These are phyloP conservation scores for Rauvolfia tetraphylla DNA, from an alignment of 257 asterid species.

Conservation along the genomic window DNA sequence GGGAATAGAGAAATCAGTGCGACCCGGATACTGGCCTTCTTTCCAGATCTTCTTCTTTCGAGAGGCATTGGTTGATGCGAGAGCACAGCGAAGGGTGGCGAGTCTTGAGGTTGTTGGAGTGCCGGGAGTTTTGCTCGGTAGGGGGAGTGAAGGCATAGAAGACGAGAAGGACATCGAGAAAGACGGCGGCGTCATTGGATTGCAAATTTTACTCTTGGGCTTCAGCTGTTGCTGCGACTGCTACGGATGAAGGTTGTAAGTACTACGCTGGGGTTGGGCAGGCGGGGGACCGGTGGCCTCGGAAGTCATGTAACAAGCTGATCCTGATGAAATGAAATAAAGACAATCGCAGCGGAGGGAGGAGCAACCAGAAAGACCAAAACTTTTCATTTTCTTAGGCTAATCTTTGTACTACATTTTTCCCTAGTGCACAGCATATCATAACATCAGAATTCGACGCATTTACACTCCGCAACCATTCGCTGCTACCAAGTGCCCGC, in stretches of 20 bases:
- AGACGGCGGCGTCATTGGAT: constrained; percentile 20
- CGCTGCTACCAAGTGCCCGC: too few relatives aligned
- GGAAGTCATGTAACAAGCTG: too few relatives aligned
- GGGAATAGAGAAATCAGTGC: constrained; percentile 33
- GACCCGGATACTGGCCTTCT: constrained; percentile 65
- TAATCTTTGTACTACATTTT: too few relatives aligned
- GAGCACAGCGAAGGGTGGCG: constrained; percentile 11
- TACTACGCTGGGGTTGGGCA: neutral
- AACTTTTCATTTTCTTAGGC: too few relatives aligned
- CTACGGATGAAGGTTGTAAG: neutral
- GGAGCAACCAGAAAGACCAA: neutral
- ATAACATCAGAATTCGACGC: too few relatives aligned
- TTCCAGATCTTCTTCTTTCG: constrained; percentile 62
- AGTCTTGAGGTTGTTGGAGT: constrained; percentile 3
- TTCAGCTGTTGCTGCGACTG: neutral
- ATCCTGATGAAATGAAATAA: neutral
- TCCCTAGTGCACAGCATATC: too few relatives aligned
- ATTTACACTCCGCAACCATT: too few relatives aligned
- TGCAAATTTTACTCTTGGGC: neutral
- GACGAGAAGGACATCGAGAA: constrained; percentile 48
- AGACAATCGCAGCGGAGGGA: neutral
- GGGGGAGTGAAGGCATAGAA: constrained; percentile 35
- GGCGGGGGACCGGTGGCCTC: too few relatives aligned
- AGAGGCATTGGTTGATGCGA: constrained; percentile 20
- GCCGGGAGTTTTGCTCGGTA: constrained; percentile 20